Evolutionary conservation across 2,329 filamentous ascomycete genomes (phyloP).

Genomic region (Verticillium zaregamsianum): DNA sequence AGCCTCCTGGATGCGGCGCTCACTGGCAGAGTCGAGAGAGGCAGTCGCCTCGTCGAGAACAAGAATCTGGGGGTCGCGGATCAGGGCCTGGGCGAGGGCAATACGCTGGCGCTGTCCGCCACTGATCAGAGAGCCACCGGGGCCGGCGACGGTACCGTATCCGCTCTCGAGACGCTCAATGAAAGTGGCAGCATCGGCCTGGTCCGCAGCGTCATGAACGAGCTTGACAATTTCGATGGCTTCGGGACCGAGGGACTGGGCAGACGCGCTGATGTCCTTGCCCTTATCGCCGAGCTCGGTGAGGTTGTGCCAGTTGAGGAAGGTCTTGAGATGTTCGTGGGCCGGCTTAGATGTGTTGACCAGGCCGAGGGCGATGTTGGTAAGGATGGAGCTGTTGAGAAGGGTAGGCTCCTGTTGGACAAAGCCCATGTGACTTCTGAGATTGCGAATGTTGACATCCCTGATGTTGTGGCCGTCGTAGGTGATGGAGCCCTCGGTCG

Average conservation of each 20-base stretch:
- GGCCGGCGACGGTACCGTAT: slow-evolving; percentile 40
- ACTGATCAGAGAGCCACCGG: slow-evolving; percentile 40
- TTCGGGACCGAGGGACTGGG: slow-evolving; percentile 13
- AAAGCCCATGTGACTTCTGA: slow-evolving; percentile 25
- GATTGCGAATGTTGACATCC: slow-evolving; percentile 27
- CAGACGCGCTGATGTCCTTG: slow-evolving; percentile 15
- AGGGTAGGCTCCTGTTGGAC: slow-evolving; percentile 29
- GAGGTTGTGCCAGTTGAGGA: slow-evolving; percentile 38
- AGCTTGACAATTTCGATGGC: slow-evolving; percentile 39
- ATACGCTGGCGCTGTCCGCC: slow-evolving; percentile 51
- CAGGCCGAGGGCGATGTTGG: slow-evolving; percentile 39
- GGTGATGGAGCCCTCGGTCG: slow-evolving; percentile 31
- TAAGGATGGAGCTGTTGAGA: slow-evolving; percentile 30
- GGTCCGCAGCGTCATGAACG: slow-evolving; percentile 40
- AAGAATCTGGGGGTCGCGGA: slow-evolving; percentile 44
- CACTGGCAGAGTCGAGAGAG: slow-evolving; percentile 44
- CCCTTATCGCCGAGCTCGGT: slow-evolving; percentile 35
- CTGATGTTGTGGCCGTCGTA: slow-evolving; percentile 32
- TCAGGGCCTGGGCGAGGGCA: slow-evolving; percentile 43
- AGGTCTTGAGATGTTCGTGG: slow-evolving; percentile 27
- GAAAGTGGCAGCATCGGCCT: slow-evolving; percentile 51
- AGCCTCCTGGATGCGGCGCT: slow-evolving; percentile 39
- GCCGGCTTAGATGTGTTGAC: slow-evolving; percentile 28
- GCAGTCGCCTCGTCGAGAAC: slow-evolving; percentile 51
- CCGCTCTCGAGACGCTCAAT: slow-evolving; percentile 44